Conservation (phyloP, 2,329 filamentous ascomycete genomes). For the Canariomyces notabilis region DNA sequence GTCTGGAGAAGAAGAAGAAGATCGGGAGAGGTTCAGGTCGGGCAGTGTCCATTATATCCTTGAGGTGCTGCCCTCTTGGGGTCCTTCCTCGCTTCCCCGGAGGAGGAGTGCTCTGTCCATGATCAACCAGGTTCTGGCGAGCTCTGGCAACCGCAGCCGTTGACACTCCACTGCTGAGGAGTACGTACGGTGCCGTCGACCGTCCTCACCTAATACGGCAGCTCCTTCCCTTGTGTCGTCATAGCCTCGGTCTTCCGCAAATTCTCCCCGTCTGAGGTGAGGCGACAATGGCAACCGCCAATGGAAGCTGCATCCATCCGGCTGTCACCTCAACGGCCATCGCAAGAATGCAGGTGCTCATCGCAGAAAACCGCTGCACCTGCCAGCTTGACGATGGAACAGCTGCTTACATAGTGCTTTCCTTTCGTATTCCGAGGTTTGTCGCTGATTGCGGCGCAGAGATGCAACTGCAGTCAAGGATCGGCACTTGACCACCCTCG, state of each 20-base stretch:
- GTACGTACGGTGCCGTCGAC: neutral
- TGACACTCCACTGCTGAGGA: neutral
- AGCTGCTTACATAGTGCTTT: neutral
- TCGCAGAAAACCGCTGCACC: neutral
- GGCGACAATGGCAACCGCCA: too few relatives aligned
- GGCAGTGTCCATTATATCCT: neutral
- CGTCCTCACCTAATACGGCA: conserved; percentile 2
- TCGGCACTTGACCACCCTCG: conserved; percentile 8
- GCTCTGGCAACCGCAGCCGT: neutral
- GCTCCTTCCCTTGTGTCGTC: conserved; percentile 8
- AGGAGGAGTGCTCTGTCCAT: neutral
- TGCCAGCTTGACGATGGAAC: conserved; percentile 1
- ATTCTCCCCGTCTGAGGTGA: neutral
- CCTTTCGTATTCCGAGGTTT: conserved; percentile 7
- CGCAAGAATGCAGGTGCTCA: neutral
- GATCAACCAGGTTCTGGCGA: neutral
- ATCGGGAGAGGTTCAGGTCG: neutral
- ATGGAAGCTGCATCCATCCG: conserved; percentile 1
- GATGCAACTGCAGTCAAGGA: neutral
- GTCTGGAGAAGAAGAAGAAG: neutral
- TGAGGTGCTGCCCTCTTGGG: neutral
- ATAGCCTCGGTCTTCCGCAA: neutral
- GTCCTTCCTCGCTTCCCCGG: neutral
- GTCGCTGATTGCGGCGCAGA: neutral
- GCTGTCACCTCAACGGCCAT: too few relatives aligned